Conservation (phyloP, 768 basidiomycete species). For the Tricholoma furcatifolium region DNA sequence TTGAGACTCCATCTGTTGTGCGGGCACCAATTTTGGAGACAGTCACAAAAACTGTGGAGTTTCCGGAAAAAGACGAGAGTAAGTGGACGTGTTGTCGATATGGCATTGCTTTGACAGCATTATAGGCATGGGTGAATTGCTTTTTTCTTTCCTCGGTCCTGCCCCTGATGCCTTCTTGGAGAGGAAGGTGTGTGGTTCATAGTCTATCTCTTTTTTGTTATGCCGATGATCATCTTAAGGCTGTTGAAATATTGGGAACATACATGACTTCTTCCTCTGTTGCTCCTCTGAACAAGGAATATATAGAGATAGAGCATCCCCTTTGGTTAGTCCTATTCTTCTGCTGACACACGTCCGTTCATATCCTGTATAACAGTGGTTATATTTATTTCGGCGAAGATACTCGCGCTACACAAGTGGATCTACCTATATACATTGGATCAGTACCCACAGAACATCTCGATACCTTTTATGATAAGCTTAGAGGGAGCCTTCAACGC, state of each 20-base stretch:
- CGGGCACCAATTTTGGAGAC: conserved; percentile 51
- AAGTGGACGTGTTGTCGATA: conserved; percentile 16
- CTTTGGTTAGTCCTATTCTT: conserved; percentile 57
- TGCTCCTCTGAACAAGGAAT: conserved; percentile 87
- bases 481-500: conserved; percentile 65
- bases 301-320: conserved; percentile 87
- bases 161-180: conserved; percentile 67
- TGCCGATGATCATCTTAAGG: conserved; percentile 37
- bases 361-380: conserved; percentile 45
- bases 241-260: conserved; percentile 79
- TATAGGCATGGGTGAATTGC: conserved; percentile 74
- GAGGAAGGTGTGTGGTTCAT: conserved; percentile 48
- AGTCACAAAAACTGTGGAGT: conserved; percentile 71
- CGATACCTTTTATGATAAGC: conserved; percentile 63
- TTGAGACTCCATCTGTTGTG: conserved; percentile 81
- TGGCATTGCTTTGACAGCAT: not conserved
- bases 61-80: conserved; percentile 96
- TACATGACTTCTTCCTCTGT: conserved; percentile 87
- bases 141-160: conserved; percentile 80
- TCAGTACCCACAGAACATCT: conserved; percentile 84
- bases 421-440: conserved; percentile 75
- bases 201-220: not conserved
- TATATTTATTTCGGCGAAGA: conserved; percentile 86
- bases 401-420: conserved; percentile 65
- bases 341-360: not conserved